These are phyloP conservation scores for Typha latifolia DNA, from an alignment of 176 grass and related monocot species.

Conservation along the genomic window DNA sequence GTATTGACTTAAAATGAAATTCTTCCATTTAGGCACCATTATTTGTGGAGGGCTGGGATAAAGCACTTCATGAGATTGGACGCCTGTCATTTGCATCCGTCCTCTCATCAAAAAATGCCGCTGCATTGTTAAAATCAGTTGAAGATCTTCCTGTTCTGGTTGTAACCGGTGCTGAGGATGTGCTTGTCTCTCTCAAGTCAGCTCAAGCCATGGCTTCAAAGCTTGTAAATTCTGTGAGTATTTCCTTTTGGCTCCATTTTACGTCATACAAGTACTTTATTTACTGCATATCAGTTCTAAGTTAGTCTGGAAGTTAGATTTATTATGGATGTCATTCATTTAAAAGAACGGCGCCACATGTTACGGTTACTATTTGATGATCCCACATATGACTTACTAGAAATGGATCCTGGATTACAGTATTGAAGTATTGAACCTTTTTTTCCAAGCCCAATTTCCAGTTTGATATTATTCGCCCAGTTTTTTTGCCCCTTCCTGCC, in stretches of 20 bases:
- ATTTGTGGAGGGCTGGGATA: conserved; percentile 97
- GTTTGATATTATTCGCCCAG: too few relatives aligned
- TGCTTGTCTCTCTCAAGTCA: conserved; percentile 74
- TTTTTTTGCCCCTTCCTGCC: too few relatives aligned
- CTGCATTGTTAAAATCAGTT: conserved; percentile 61
- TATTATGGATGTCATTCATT: too few relatives aligned
- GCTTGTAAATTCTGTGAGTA: conserved; percentile 83
- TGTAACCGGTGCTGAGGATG: conserved; percentile 77
- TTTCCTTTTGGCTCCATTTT: background rate
- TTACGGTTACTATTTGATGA: too few relatives aligned
- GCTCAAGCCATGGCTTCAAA: conserved; percentile 80
- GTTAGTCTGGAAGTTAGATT: too few relatives aligned
- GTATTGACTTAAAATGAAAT: background rate
- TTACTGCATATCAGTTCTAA: too few relatives aligned
- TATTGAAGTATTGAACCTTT: too few relatives aligned
- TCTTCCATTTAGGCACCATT: conserved; percentile 58
- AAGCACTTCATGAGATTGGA: conserved; percentile 94
- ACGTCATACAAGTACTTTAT: too few relatives aligned
- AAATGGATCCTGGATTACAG: too few relatives aligned
- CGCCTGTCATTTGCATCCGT: conserved; percentile 83
- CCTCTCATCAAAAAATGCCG: conserved; percentile 52
- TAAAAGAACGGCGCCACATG: too few relatives aligned
- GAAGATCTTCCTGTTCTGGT: conserved; percentile 81
- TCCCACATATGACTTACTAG: too few relatives aligned
- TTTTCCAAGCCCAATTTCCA: too few relatives aligned